These are phyloP conservation scores for Candida quercuum DNA, from an alignment of 805 yeast species.

Conservation along the genomic window DNA sequence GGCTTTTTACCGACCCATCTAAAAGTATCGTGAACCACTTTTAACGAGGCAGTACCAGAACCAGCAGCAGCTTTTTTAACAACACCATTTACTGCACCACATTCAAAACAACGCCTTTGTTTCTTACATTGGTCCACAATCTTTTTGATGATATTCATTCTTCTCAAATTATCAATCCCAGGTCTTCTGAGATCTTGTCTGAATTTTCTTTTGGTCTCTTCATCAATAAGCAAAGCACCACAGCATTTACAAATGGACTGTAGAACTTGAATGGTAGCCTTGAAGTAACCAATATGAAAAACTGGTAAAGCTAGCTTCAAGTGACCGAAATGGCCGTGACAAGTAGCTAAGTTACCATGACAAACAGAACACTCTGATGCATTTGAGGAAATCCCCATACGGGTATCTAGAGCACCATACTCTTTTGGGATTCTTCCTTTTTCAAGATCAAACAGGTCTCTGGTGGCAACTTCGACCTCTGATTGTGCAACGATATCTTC, in stretches of 20 bases:
- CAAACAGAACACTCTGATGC: constrained; percentile 86
- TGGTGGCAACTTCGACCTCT: constrained; percentile 86
- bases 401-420: constrained; percentile 85
- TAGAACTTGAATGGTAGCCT: constrained; percentile 78
- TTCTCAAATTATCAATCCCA: constrained; percentile 80
- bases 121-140: constrained; percentile 91
- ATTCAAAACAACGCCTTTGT: constrained; percentile 82
- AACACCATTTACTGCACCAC: constrained; percentile 91
- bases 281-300: constrained; percentile 96
- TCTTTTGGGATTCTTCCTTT: constrained; percentile 78
- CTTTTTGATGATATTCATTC: constrained; percentile 83
- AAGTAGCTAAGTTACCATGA: constrained; percentile 84
- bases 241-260: constrained; percentile 92
- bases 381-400: constrained; percentile 92
- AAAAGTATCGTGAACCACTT: constrained; percentile 92
- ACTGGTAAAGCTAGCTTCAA: constrained; percentile 90
- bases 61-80: constrained; percentile 95
- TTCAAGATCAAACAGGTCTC: constrained; percentile 89
- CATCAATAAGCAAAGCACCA: constrained; percentile 71
- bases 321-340: constrained; percentile 99
- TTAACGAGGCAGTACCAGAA: constrained; percentile 87
- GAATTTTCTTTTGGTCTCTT: constrained; percentile 61
- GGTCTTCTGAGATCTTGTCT: constrained; percentile 81
- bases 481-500: constrained; percentile 89
- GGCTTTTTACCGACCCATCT: constrained; percentile 92